A percentile compares a stretch with the other conserved stretches of the same genome.
These are phyloP conservation scores for Ceratocystis cacaofunesta DNA, from an alignment of 2,329 filamentous ascomycete genomes.

Conservation along the genomic window DNA sequence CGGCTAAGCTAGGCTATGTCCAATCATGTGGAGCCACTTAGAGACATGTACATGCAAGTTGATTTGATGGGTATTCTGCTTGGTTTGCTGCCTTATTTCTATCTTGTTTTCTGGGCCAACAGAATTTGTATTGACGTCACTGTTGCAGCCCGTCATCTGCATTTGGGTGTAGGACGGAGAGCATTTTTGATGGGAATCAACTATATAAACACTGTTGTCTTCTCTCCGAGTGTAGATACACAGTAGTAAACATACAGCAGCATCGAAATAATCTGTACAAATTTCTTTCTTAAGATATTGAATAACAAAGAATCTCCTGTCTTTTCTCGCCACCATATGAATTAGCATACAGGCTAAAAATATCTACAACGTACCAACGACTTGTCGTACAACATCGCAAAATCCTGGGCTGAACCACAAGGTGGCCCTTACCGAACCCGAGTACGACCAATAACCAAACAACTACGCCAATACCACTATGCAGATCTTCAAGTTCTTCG, in stretches of 20 bases:
- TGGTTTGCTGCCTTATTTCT: neutral
- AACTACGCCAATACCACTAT: constrained; percentile 28
- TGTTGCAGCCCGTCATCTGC: neutral
- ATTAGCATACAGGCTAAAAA: too few relatives aligned
- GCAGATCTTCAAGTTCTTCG: constrained; percentile 33
- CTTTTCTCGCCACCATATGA: too few relatives aligned
- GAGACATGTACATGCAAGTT: neutral
- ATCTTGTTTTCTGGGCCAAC: neutral
- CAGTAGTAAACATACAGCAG: neutral
- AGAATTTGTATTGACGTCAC: neutral
- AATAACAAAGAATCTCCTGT: too few relatives aligned
- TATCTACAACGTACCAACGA: too few relatives aligned
- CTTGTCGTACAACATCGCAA: too few relatives aligned
- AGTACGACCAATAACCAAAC: neutral
- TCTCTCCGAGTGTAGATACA: neutral
- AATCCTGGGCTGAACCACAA: too few relatives aligned
- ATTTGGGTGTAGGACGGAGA: neutral
- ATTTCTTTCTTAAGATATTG: neutral
- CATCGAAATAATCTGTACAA: neutral
- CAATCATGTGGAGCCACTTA: neutral
- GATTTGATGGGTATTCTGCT: neutral
- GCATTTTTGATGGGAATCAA: neutral
- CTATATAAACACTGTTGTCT: neutral
- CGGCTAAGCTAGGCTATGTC: neutral
- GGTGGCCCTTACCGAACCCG: too few relatives aligned